A percentile compares a stretch with the other conserved stretches of the same genome.
Conservation (phyloP, 2,329 filamentous ascomycete genomes). For the Penicillium janthinellum region DNA sequence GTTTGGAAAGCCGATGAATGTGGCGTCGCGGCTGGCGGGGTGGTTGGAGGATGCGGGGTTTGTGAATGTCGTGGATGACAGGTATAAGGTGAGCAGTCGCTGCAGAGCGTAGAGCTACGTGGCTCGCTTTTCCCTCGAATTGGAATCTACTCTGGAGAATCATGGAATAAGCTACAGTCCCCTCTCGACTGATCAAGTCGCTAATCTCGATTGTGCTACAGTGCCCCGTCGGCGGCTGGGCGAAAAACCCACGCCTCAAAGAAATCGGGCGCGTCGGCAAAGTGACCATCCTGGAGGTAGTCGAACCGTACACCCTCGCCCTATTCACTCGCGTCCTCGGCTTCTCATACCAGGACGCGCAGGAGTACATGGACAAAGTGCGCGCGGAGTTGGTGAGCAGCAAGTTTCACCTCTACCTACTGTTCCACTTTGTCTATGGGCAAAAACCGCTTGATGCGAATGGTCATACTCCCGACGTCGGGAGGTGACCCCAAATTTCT, state of each 20-base stretch:
- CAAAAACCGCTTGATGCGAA: slow-evolving; percentile 30
- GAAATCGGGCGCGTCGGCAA: slow-evolving; percentile 39
- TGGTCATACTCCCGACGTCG: not conserved
- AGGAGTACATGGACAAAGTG: slow-evolving; percentile 33
- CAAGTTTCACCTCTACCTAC: slow-evolving; percentile 32
- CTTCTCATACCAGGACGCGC: slow-evolving; percentile 34
- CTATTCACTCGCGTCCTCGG: slow-evolving; percentile 43
- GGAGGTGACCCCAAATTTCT: not conserved
- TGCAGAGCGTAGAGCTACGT: not conserved
- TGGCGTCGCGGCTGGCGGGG: slow-evolving; percentile 32
- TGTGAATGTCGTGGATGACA: slow-evolving; percentile 36
- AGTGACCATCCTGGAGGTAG: slow-evolving; percentile 32
- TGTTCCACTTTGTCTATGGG: slow-evolving; percentile 37
- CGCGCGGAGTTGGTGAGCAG: slow-evolving; percentile 29
- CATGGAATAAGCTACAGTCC: not conserved
- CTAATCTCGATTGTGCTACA: slow-evolving; percentile 7
- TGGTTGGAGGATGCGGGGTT: slow-evolving; percentile 39
- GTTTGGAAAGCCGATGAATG: slow-evolving; percentile 40
- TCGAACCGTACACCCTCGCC: slow-evolving; percentile 43
- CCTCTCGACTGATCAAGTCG: not conserved
- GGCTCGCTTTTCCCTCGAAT: too few species aligned
- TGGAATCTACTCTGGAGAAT: too few species aligned
- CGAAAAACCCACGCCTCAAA: slow-evolving; percentile 36
- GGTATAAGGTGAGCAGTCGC: slow-evolving; percentile 34
- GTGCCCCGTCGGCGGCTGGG: slow-evolving; percentile 40